These are phyloP conservation scores for Elsinoe batatas DNA, from an alignment of 2,329 filamentous ascomycete species.

Conservation along the genomic window DNA sequence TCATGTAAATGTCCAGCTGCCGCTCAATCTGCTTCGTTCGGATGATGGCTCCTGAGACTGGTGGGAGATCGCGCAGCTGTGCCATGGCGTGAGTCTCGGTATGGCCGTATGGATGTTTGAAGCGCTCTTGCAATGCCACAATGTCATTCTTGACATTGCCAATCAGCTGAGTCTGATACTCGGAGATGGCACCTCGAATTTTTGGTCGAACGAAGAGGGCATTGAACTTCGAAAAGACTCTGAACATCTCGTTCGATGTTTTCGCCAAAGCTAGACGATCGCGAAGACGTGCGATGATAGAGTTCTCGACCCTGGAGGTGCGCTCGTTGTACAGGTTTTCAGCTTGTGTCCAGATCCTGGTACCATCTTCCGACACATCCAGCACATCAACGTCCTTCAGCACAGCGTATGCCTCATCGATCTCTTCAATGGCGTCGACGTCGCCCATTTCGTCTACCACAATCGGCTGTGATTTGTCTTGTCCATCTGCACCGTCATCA, in stretches of 20 bases:
- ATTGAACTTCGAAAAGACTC: constrained; percentile 99
- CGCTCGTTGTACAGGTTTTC: constrained; percentile 96
- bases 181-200: constrained; percentile 92
- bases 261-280: constrained; percentile 92
- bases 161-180: constrained; percentile 96
- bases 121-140: constrained; percentile 82
- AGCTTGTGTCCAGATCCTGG: constrained; percentile 82
- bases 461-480: constrained; percentile 53
- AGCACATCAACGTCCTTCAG: constrained; percentile 91
- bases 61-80: constrained; percentile 86
- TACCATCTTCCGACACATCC: constrained; percentile 83
- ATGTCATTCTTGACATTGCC: constrained; percentile 98
- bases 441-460: constrained; percentile 92
- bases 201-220: constrained; percentile 97
- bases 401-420: constrained; percentile 86
- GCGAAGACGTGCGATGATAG: constrained; percentile 87
- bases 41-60: constrained; percentile 92
- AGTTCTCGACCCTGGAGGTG: constrained; percentile 94
- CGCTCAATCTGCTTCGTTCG: constrained; percentile 96
- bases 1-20: constrained; percentile 93
- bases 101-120: constrained; percentile 97
- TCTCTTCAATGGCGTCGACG: constrained; percentile 93
- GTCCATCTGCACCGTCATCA: constrained; percentile 44
- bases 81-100: constrained; percentile 98
- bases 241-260: constrained; percentile 98